Base-by-base conservation (phyloP, 495 filamentous ascomycete genomes). In the Annulohypoxylon bovei region DNA sequence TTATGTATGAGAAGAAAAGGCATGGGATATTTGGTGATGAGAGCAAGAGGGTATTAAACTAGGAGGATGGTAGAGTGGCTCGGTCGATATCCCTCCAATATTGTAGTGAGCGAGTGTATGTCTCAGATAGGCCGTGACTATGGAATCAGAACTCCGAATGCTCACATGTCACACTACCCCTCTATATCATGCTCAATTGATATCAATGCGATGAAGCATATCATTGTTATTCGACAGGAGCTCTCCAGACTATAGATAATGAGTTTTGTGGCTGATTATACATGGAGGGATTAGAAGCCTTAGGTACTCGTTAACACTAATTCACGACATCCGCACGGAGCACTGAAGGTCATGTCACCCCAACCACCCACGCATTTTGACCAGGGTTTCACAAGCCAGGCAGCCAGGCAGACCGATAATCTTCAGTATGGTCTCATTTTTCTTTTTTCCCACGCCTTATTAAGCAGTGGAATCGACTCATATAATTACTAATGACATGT, bases 241-340 rank as follows among this genome's bases (percentile, higher is more conserved):
- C 5, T 56, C 9, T 44, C 40, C 22, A 14, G 23, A 14, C 3
- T 28, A 16, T 11, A 56, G 11, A 42, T 46, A 62, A 46, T 18
- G 7, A 7, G 20, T 22, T 18, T 39, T 28, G 23, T 59, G 14
- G 44, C 42, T 46, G 46, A 27, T 56, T 46, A 47, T 39, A 40
- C 16, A 18, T 5, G 23, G 22, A 35, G 16, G 55, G n/a, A 25
- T 22, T 49, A 11, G 27, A 56, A 6, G 18, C 28, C 16, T n/a
- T 14, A 67, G 22, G 71, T 74, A 74, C 30, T 70, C 58, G 16
- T 22, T 74, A 74, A 23, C 71, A 67, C 56, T 63, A 47, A 70
- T 70, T 74, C 67, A 74, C 71, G 39, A 49, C 28, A 2, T 23
- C 33, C 22, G 52, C 58, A 60, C 59, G 22, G 7, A 11, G 3